Conservation (phyloP, 2,329 filamentous ascomycete genomes). For the Helotiales sp. region DNA sequence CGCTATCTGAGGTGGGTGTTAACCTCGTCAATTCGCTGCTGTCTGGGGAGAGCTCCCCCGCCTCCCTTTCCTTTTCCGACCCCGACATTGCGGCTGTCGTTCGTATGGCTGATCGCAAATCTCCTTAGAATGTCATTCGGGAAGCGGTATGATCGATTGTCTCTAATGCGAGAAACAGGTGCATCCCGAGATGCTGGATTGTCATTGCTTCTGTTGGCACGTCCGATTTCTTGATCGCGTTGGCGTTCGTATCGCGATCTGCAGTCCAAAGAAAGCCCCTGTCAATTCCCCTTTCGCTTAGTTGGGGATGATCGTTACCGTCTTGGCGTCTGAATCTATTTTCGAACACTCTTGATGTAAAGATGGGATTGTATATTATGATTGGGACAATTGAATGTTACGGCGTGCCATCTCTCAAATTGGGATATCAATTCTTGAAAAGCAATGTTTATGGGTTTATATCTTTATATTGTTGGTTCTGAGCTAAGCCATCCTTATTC, state of each 20-base stretch:
- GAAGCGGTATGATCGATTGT: background rate
- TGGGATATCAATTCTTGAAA: too few species aligned
- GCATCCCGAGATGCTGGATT: background rate
- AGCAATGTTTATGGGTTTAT: too few species aligned
- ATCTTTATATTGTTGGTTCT: too few species aligned
- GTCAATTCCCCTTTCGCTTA: background rate
- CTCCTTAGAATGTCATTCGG: background rate
- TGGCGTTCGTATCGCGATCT: background rate
- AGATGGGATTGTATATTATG: too few species aligned
- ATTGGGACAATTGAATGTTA: too few species aligned
- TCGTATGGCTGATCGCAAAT: background rate
- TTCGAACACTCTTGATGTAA: too few species aligned
- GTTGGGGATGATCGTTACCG: background rate
- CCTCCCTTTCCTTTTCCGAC: background rate
- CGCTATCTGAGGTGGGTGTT: slow-evolving; percentile 31
- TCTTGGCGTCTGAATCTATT: too few species aligned
- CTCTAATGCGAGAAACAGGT: background rate
- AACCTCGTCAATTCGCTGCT: slow-evolving; percentile 25
- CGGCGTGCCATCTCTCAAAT: too few species aligned
- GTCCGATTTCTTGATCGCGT: background rate
- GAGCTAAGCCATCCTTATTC: too few species aligned
- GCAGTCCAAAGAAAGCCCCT: background rate
- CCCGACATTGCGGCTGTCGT: background rate
- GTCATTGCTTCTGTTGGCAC: background rate
- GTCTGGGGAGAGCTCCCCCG: slow-evolving; percentile 20